Conservation (phyloP, 1,139 yeast species). For the Taphrina communis region DNA sequence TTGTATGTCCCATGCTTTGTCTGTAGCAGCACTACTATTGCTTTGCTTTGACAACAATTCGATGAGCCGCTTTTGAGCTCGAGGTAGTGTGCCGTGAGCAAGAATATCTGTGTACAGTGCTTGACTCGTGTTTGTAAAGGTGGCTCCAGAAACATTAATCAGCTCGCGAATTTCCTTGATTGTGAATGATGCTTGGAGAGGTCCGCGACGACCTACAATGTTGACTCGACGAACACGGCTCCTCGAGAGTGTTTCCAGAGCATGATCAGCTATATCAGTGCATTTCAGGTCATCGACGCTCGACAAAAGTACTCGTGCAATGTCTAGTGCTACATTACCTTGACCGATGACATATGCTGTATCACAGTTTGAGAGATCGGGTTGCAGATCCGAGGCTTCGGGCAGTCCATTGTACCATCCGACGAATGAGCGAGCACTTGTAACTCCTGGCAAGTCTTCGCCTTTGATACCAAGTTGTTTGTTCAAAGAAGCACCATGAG, state of each 20-base stretch:
- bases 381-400: constrained; percentile 56
- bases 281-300: constrained; percentile 57
- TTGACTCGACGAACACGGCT: constrained; percentile 68
- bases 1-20: constrained; percentile 65
- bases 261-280: constrained; percentile 76
- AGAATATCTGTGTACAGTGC: constrained; percentile 52
- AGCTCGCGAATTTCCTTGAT: constrained; percentile 90
- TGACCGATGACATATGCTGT: constrained; percentile 87
- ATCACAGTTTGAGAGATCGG: constrained; percentile 65
- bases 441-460: constrained; percentile 64
- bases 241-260: constrained; percentile 60
- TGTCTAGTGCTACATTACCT: constrained; percentile 96
- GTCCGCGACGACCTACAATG: constrained; percentile 84
- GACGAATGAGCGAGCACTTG: constrained; percentile 86
- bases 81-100: constrained; percentile 54
- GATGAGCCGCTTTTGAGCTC: constrained; percentile 73
- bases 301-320: constrained; percentile 76
- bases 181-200: constrained; percentile 77
- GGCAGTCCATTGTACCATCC: constrained; percentile 98
- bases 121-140: constrained; percentile 63
- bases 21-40: constrained; percentile 3
- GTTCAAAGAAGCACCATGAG: constrained; percentile 83
- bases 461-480: constrained; percentile 66
- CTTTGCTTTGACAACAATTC: constrained; percentile 64
- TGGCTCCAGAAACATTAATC: constrained; percentile 65